Percentiles rank a stretch among this genome's conserved stretches.
Conservation (phyloP, 164 flowering plant species). For the Cinnamomum chago region DNA sequence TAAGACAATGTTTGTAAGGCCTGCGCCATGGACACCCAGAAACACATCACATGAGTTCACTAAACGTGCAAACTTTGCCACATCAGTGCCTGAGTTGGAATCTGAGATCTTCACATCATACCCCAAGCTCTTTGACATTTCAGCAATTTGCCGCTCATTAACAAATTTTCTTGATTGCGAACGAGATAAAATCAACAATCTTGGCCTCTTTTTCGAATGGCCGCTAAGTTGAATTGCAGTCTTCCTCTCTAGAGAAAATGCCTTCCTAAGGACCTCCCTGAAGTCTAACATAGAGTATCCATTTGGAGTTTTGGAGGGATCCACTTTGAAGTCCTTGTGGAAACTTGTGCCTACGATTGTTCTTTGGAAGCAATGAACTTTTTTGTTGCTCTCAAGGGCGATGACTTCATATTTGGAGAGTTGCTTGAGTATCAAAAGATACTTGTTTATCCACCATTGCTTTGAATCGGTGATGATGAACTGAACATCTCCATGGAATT, state of each 20-base stretch:
- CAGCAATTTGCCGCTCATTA: constrained; percentile 34
- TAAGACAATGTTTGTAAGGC: constrained; percentile 67
- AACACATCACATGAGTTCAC: constrained; percentile 78
- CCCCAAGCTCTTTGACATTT: constrained; percentile 47
- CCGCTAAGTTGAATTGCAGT: constrained; percentile 22
- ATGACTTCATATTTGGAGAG: constrained; percentile 50
- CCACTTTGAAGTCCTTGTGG: constrained; percentile 45
- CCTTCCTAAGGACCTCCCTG: constrained; percentile 37
- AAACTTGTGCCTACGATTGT: constrained; percentile 45
- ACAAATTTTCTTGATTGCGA: constrained; percentile 37
- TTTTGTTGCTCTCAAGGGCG: constrained; percentile 37
- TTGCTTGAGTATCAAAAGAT: constrained; percentile 22
- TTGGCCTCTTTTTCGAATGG: constrained; percentile 30
- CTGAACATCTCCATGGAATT: constrained; percentile 54
- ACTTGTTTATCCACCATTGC: constrained; percentile 40
- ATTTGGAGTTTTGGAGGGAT: constrained; percentile 33
- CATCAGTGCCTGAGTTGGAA: constrained; percentile 11
- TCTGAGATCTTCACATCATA: constrained; percentile 51
- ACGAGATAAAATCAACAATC: constrained; percentile 54
- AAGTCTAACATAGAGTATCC: constrained; percentile 49
- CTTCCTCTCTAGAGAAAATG: constrained; percentile 38
- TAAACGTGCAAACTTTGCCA: constrained; percentile 32
- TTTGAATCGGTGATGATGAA: constrained; percentile 44
- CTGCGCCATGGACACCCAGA: constrained; percentile 92
- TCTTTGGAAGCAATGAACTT: constrained; percentile 46